Conservation (phyloP, 495 filamentous ascomycete species). For the Hypoxylon lenormandii region DNA sequence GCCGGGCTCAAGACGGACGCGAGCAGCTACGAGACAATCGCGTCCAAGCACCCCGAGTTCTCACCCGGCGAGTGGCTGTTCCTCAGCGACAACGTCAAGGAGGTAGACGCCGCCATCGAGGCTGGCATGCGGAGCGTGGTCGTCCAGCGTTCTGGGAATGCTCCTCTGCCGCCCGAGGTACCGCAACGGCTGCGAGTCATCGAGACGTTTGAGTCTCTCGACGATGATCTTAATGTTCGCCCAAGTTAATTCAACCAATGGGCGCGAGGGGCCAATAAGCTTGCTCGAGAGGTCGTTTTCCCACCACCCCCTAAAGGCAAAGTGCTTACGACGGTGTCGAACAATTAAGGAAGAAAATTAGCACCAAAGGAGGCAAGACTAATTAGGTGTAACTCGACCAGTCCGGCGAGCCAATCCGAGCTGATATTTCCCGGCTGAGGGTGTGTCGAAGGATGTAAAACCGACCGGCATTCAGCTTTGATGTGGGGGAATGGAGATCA, state of each 20-base stretch:
- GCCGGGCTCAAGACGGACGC: conserved; percentile 74
- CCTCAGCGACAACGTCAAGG: conserved; percentile 76
- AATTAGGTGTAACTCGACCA: conserved; percentile 31
- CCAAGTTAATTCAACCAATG: conserved; percentile 17
- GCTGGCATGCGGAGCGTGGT: conserved; percentile 73
- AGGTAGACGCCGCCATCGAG: conserved; percentile 72
- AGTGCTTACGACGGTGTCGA: conserved; percentile 19
- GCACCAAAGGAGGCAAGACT: conserved; percentile 12
- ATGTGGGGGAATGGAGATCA: conserved; percentile 14
- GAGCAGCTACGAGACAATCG: conserved; percentile 71
- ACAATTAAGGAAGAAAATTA: conserved; percentile 20
- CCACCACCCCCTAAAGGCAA: conserved; percentile 2
- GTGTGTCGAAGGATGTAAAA: conserved; percentile 28
- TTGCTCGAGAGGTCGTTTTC: background rate
- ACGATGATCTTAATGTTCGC: conserved; percentile 25
- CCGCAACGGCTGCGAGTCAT: conserved; percentile 58
- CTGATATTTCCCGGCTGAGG: conserved; percentile 19
- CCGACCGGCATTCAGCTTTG: conserved; percentile 28
- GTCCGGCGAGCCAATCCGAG: conserved; percentile 35
- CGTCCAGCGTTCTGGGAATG: conserved; percentile 73
- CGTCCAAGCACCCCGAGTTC: conserved; percentile 55
- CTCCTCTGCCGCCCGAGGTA: conserved; percentile 62
- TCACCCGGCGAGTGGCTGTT: conserved; percentile 68
- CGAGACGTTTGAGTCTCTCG: conserved; percentile 60
- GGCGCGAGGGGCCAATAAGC: background rate